A percentile compares a stretch with the other conserved stretches of the same genome.
phyloP scores from a whole-genome alignment of 176 grass and related monocot genomes.

The Oropetium thomaeum region DNA sequence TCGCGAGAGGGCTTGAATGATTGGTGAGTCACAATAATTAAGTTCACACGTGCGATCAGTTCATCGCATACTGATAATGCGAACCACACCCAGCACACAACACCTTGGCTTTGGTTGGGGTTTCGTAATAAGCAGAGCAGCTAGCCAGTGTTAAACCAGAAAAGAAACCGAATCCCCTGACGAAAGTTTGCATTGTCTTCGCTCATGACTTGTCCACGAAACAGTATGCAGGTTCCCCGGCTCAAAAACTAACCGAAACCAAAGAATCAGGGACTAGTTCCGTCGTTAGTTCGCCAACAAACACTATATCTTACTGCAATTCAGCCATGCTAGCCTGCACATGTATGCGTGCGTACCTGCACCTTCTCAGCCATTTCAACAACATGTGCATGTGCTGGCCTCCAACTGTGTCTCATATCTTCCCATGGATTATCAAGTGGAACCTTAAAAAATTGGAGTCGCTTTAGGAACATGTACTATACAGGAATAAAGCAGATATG shows the following conservation, averaged over 20 bases:
- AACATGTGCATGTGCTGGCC: not conserved
- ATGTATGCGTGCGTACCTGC: not conserved
- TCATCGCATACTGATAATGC: too few species aligned
- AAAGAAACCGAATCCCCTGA: not conserved
- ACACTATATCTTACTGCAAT: not conserved
- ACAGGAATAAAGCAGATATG: constrained; percentile 9
- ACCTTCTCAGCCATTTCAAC: not conserved
- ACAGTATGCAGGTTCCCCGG: not conserved
- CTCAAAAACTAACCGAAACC: not conserved
- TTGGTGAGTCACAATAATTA: too few species aligned
- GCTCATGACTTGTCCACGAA: not conserved
- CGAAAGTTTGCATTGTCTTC: not conserved
- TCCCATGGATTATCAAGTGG: constrained; percentile 2
- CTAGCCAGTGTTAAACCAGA: too few species aligned
- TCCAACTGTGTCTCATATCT: not conserved
- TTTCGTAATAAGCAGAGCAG: not conserved
- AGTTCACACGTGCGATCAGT: too few species aligned
- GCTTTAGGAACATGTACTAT: constrained; percentile 1
- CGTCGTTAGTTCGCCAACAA: not conserved
- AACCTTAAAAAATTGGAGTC: not conserved
- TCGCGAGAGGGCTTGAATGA: too few species aligned
- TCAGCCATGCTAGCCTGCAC: not conserved
- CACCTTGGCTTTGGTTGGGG: too few species aligned
- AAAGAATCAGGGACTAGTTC: not conserved
- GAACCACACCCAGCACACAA: too few species aligned